Evolutionary conservation across 768 basidiomycete genomes (phyloP), one percentile per base, ranked within the genome.

Genomic region (Suillus cothurnatus): DNA sequence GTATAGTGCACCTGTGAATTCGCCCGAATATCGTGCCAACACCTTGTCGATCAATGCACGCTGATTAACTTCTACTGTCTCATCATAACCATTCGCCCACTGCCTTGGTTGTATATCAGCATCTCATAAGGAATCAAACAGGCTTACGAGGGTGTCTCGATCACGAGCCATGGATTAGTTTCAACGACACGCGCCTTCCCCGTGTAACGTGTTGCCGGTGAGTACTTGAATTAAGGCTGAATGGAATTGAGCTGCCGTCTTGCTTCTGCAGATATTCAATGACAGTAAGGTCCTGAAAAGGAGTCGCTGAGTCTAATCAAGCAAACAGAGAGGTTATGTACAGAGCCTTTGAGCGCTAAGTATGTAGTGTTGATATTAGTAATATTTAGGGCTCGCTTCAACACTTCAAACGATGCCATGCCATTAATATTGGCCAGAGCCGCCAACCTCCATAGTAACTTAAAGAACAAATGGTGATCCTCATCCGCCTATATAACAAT

Each of bases 21-120:
- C 95, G 61, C 94, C 96, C 15, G 92, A 93, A 78, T 99, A 99
- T 31, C 97, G 84, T 12, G 97, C 95, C 26, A 99, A 87, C 28
- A 99, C 94, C 79, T 95, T 98, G 82, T 97, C 96, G 61, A 98
- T 97, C 64, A 97, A 81, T n/a, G 95, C 95, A 23, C 96, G 86
- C 74, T 97, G 96, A 76, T 97, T 97, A 55, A 97, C 95, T 77
- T 96, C 91, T 0, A 95, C 90, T 0, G 89, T 85, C 71, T 93
- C 92, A 71, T 93, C 92, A 68, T 88, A 82, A 21, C 91, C 92
- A n/a, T 71, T 77, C 31, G 74, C 78, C 84, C 84, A 85, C 84
- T 85, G 65, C 28, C 56, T 36, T 23, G 26, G 68, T 45, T 57
- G 49, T 65, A 23, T 66, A 50, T 47, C 14, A 23, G 47, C 8